Evolutionary conservation across 1,284 basidiomycete species (phyloP).

Genomic region (Neonothopanus nambi): DNA sequence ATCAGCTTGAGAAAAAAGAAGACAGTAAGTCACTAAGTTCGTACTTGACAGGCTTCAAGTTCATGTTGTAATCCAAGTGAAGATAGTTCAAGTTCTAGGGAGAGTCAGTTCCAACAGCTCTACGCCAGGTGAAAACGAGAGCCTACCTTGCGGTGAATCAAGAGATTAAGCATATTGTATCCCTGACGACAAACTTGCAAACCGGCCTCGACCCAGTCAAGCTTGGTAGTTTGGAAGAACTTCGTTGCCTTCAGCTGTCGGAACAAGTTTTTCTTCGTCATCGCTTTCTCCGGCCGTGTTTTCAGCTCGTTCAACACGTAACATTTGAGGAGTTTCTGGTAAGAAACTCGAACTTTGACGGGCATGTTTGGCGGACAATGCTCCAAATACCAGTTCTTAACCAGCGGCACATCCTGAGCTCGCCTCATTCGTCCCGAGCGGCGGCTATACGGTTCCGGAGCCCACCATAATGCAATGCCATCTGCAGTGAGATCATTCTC

Average conservation of each 20-base stretch:
- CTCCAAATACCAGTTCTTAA: constrained; percentile 98
- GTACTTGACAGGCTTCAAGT: constrained; percentile 94
- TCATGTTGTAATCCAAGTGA: constrained; percentile 93
- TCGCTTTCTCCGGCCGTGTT: constrained; percentile 88
- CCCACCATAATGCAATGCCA: constrained; percentile 98
- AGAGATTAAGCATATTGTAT: constrained; percentile 98
- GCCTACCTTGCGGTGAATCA: constrained; percentile 94
- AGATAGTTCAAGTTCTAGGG: constrained; percentile 91
- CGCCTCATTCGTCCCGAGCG: constrained; percentile 92
- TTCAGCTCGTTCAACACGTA: constrained; percentile 95
- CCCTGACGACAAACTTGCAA: constrained; percentile 98
- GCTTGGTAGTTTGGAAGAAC: constrained; percentile 97
- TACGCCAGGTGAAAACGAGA: not conserved
- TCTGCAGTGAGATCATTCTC: constrained; percentile 95
- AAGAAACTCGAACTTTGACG: constrained; percentile 98
- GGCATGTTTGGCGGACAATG: constrained; percentile 96
- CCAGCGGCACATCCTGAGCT: constrained; percentile 93
- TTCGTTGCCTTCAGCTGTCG: constrained; percentile 96
- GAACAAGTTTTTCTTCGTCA: constrained; percentile 98
- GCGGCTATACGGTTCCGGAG: constrained; percentile 93
- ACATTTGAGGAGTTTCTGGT: constrained; percentile 97
- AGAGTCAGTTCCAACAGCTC: not conserved
- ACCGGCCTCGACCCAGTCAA: constrained; percentile 99
- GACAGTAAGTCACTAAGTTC: constrained; percentile 18
- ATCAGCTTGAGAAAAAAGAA: not conserved